Percentiles rank a stretch among this genome's conserved stretches.
Evolutionary conservation across 768 basidiomycete species (phyloP).

Genomic region (Termitomyces sp.): DNA sequence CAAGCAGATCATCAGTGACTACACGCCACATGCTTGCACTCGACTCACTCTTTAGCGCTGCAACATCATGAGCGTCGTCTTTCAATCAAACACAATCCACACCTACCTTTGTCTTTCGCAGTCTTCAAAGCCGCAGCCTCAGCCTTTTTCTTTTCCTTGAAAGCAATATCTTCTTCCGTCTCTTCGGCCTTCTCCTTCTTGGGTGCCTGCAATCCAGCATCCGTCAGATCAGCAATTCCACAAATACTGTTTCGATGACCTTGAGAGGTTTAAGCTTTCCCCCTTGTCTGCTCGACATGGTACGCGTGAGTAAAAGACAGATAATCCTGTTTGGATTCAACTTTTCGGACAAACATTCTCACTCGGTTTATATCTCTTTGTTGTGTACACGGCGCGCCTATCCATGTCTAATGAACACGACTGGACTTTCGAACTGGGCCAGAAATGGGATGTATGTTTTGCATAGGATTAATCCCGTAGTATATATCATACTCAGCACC

Average conservation of each 20-base stretch:
- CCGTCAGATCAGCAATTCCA: not conserved
- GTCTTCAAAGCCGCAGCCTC: constrained; percentile 71
- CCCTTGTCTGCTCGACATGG: constrained; percentile 68
- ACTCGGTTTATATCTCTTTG: not conserved
- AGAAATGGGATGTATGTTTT: constrained; percentile 34
- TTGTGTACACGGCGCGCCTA: constrained; percentile 1
- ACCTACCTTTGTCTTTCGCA: constrained; percentile 66
- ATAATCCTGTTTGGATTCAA: constrained; percentile 4
- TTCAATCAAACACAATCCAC: constrained; percentile 16
- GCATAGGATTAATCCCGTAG: not conserved
- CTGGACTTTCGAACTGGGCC: constrained; percentile 20
- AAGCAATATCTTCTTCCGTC: constrained; percentile 63
- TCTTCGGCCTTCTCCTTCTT: constrained; percentile 79
- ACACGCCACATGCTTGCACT: not conserved
- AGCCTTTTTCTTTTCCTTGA: constrained; percentile 73
- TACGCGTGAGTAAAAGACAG: not conserved
- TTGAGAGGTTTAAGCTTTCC: constrained; percentile 88
- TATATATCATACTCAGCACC: constrained; percentile 1
- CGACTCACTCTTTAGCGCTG: constrained; percentile 52
- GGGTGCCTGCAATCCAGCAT: constrained; percentile 47
- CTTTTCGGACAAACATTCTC: constrained; percentile 8
- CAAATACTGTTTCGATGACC: constrained; percentile 32
- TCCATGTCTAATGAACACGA: not conserved
- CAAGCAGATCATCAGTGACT: constrained; percentile 1
- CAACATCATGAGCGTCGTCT: not conserved